phyloP scores from a whole-genome alignment of 208 protist genomes.

The Leishmania lainsoni region DNA sequence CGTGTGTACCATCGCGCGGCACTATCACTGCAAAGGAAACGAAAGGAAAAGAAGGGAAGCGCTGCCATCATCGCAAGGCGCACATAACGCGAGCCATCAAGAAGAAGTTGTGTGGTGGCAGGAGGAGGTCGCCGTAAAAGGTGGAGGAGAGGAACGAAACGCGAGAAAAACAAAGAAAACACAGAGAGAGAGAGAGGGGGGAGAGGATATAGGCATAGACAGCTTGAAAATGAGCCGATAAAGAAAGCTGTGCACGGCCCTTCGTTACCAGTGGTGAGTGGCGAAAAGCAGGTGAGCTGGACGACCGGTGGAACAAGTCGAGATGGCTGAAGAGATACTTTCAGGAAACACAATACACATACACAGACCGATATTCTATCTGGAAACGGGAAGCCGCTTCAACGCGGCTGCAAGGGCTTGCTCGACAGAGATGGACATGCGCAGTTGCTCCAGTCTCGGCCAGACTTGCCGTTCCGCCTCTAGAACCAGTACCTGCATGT shows the following conservation, averaged over 20 bases:
- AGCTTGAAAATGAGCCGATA: neutral
- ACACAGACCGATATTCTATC: neutral
- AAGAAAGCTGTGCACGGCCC: neutral
- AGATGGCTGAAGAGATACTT: neutral
- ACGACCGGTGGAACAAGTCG: neutral
- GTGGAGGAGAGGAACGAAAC: neutral
- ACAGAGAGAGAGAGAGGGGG: neutral
- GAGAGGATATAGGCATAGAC: neutral
- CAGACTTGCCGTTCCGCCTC: slow-evolving; percentile 48
- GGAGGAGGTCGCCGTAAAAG: neutral
- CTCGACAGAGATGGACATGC: slow-evolving; percentile 43
- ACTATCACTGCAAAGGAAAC: neutral
- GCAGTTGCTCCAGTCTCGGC: slow-evolving; percentile 45
- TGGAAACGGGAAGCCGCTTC: slow-evolving; percentile 22
- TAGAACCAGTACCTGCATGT: slow-evolving; percentile 29
- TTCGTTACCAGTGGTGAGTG: no score
- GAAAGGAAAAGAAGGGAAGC: neutral
- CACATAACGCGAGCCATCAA: neutral
- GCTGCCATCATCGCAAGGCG: neutral
- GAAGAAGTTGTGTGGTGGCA: neutral
- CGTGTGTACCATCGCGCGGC: neutral
- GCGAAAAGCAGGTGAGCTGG: neutral
- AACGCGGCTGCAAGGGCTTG: slow-evolving; percentile 36
- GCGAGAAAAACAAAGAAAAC: no score
- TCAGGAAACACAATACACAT: neutral